phyloP scores from a whole-genome alignment of 495 filamentous ascomycete genomes.

The Penicillium paradoxum region DNA sequence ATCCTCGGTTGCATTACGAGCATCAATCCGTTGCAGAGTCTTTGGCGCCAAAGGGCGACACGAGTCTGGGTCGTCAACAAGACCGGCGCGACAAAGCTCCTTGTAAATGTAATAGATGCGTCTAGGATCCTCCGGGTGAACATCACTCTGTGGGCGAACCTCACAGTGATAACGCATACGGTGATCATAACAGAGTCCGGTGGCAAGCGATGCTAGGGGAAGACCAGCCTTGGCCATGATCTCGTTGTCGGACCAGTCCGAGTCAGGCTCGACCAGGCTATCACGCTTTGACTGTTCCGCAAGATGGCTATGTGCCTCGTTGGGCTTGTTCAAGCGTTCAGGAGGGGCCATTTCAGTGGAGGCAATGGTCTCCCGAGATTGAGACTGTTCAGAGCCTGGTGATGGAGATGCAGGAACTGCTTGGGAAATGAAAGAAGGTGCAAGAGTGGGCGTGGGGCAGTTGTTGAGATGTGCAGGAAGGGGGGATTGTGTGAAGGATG shows the following conservation, averaged over 20 bases:
- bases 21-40: slow-evolving; percentile 70
- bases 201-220: slow-evolving; percentile 48
- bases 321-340: slow-evolving; percentile 19
- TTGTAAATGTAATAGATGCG: slow-evolving; percentile 87
- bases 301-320: slow-evolving; percentile 22
- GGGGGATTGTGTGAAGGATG: slow-evolving; percentile 12
- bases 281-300: slow-evolving; percentile 26
- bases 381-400: slow-evolving; percentile 10
- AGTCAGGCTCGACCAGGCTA: slow-evolving; percentile 35
- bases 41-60: slow-evolving; percentile 45
- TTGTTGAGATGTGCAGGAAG: slow-evolving; percentile 15
- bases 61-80: slow-evolving; percentile 57
- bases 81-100: slow-evolving; percentile 69
- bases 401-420: slow-evolving; percentile 7
- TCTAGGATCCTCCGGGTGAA: slow-evolving; percentile 90
- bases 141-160: slow-evolving; percentile 60
- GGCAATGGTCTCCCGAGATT: slow-evolving; percentile 1
- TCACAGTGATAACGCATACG: slow-evolving; percentile 92
- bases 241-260: slow-evolving; percentile 41
- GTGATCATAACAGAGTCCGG: slow-evolving; percentile 82
- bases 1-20: slow-evolving; percentile 64
- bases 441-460: slow-evolving; percentile 21
- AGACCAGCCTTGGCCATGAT: slow-evolving; percentile 21
- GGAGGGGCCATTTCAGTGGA: slow-evolving; percentile 11
- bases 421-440: slow-evolving; percentile 24